Evolutionary conservation across 2,329 filamentous ascomycete species (phyloP).

Genomic region (Diaporthe vaccinii): DNA sequence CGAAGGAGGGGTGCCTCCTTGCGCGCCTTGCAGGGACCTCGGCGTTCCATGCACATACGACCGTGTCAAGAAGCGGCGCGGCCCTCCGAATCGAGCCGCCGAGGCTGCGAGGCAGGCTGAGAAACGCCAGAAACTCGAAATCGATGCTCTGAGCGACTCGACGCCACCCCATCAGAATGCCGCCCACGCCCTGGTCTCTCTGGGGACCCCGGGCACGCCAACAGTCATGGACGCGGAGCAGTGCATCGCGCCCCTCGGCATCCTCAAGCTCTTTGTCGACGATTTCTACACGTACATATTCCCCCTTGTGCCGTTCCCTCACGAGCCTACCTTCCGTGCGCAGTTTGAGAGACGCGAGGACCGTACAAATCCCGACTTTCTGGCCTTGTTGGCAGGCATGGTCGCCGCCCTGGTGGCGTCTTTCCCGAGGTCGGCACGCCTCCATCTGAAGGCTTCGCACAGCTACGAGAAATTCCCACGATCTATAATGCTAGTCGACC

Average conservation of each 20-base stretch:
- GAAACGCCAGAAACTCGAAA: conserved; percentile 60
- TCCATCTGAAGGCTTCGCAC: conserved; percentile 77
- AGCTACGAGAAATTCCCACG: conserved; percentile 76
- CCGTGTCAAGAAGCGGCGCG: conserved; percentile 69
- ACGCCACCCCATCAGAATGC: conserved; percentile 61
- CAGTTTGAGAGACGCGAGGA: conserved; percentile 78
- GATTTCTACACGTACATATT: conserved; percentile 89
- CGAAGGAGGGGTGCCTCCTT: conserved; percentile 69
- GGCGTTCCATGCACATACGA: conserved; percentile 71
- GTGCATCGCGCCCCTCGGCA: conserved; percentile 75
- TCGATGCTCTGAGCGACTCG: conserved; percentile 30
- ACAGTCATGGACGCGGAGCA: conserved; percentile 71
- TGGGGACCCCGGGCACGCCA: conserved; percentile 53
- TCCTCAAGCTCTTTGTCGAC: conserved; percentile 78
- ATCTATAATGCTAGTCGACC: conserved; percentile 77
- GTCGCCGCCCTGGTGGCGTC: conserved; percentile 80
- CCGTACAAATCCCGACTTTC: conserved; percentile 74
- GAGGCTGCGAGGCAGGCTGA: conserved; percentile 65
- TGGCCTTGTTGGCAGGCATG: conserved; percentile 82
- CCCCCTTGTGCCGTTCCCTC: conserved; percentile 81
- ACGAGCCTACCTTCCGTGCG: conserved; percentile 81
- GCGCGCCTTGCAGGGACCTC: conserved; percentile 68
- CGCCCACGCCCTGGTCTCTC: conserved; percentile 63
- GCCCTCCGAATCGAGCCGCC: conserved; percentile 71
- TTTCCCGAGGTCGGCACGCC: conserved; percentile 78